Evolutionary conservation across 768 basidiomycete genomes (phyloP), one percentile per base, ranked within the genome.

Genomic region (Suillus plorans): DNA sequence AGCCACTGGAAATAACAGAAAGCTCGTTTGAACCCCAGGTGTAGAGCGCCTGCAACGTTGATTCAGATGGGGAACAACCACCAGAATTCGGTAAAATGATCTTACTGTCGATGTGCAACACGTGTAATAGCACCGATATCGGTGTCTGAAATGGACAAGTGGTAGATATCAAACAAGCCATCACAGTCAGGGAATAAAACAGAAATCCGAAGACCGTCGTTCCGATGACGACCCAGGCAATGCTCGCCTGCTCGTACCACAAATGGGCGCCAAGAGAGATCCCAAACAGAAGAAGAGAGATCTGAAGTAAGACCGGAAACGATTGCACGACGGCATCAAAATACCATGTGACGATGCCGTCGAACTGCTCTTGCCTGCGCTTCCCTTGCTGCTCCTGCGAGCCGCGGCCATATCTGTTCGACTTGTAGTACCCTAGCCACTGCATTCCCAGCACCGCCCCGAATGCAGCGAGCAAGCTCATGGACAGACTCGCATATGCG

Each of bases 381-480:
- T 31, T 57, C 12, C 59, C 56, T 34, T 68, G 68, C 22, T 69
- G 49, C 20, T 64, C 64, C 22, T 52, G 34, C 4, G 64, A 57
- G 3, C 68, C 68, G n/a, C 41, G 50, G 2, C 47, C 57, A 18
- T 53, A 53, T 53, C 52, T 31, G 4, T 25, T 41, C 5, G n/a
- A 37, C 16, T 44, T 47, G 58, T 62, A 62, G 34, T 64, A 25
- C 25, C 39, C 44, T 2, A 69, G 68, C 68, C 68, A 69, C 42
- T 69, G 68, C 44, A 65, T 69, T 18, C 68, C 68, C 5, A 69
- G 34, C 20, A 69, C 63, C 1, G 68, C 68, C 22, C 67, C 63
- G 9, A 68, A 36, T 5, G 68, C 68, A 14, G 68, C 68, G 25
- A 66, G 57, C 16, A 69, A 60, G n/a, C 63, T 64, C 39, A 45